These are phyloP conservation scores for Umbelopsis vinacea DNA, from an alignment of 192 early-diverging fungal genomes.

Conservation along the genomic window DNA sequence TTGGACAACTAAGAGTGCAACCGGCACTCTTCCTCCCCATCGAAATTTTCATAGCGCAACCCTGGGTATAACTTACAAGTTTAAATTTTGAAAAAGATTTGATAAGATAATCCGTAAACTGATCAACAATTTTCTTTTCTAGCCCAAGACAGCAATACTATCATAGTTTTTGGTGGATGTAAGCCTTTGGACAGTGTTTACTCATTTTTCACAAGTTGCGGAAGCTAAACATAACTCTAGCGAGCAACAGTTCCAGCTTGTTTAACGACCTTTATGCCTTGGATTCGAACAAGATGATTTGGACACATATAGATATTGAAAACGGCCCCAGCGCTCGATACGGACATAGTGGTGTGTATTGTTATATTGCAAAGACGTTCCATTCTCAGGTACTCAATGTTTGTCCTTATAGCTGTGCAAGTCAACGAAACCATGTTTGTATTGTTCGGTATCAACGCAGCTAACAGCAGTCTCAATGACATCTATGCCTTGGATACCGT, in stretches of 20 bases:
- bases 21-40: neutral
- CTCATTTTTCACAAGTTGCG: too few species aligned
- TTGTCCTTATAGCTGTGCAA: slow-evolving; percentile 2
- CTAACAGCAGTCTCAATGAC: neutral
- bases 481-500: slow-evolving; percentile 16
- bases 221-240: neutral
- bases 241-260: neutral
- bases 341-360: slow-evolving; percentile 3
- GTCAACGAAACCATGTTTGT: slow-evolving; percentile 16
- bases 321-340: neutral
- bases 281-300: neutral
- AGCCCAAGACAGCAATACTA: neutral
- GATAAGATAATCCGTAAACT: neutral
- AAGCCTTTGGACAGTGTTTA: neutral
- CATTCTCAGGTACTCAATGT: neutral
- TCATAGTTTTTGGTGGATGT: slow-evolving; percentile 13
- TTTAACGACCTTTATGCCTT: slow-evolving; percentile 10
- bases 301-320: slow-evolving; percentile 2
- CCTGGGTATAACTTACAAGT: neutral
- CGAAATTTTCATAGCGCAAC: slow-evolving; percentile 7
- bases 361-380: neutral
- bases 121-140: neutral
- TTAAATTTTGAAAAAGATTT: neutral
- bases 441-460: slow-evolving; percentile 4
- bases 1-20: neutral